phyloP scores from a whole-genome alignment of 176 grass and related monocot genomes.

The Poa annua region DNA sequence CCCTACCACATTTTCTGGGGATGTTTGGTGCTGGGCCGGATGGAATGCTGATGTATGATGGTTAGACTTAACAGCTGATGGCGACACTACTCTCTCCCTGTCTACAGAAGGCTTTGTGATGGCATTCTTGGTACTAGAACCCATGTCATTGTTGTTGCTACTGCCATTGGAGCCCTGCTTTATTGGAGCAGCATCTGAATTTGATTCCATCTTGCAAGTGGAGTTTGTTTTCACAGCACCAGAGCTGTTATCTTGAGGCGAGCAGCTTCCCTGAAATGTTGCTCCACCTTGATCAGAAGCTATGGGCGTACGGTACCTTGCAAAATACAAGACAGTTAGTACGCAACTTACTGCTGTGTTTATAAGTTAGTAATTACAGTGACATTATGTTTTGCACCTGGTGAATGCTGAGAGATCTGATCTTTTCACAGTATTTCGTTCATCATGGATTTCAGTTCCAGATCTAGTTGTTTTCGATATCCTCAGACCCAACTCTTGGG shows the following conservation, averaged over 20 bases:
- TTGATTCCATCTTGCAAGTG: constrained; percentile 59
- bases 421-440: constrained; percentile 70
- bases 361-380: constrained; percentile 51
- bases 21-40: constrained; percentile 53
- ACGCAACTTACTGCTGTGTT: constrained; percentile 51
- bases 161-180: constrained; percentile 90
- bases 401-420: constrained; percentile 83
- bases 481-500: constrained; percentile 73
- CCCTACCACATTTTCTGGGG: constrained; percentile 28
- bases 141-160: constrained; percentile 83
- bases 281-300: constrained; percentile 67
- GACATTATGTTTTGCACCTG: constrained; percentile 87
- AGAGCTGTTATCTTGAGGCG: constrained; percentile 74
- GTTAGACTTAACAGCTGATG: constrained; percentile 60
- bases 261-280: constrained; percentile 68
- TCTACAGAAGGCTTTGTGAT: constrained; percentile 49
- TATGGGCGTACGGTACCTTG: constrained; percentile 86
- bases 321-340: constrained; percentile 65
- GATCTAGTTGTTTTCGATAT: constrained; percentile 62
- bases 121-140: constrained; percentile 80
- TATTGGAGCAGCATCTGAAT: constrained; percentile 56
- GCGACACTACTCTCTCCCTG: constrained; percentile 55
- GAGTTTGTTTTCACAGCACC: constrained; percentile 75
- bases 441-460: constrained; percentile 51
- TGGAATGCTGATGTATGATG: constrained; percentile 79